These are phyloP conservation scores for Reutealis trisperma DNA, from an alignment of 345 rosid species.

Conservation along the genomic window DNA sequence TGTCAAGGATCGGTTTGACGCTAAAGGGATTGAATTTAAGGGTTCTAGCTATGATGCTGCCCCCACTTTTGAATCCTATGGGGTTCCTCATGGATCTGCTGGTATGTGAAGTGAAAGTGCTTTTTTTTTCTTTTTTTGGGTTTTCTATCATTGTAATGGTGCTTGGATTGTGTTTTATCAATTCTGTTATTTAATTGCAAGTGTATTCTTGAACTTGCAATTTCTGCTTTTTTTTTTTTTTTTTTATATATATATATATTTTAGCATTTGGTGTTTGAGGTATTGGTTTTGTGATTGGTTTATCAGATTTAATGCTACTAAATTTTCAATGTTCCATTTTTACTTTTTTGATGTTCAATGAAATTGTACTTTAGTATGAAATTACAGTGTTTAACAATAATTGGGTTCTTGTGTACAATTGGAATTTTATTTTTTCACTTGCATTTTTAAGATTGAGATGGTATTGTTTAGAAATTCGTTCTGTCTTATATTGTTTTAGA, in stretches of 20 bases:
- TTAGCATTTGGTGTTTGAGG: background rate
- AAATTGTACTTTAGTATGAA: background rate
- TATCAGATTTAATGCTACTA: background rate
- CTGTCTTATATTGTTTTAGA: background rate
- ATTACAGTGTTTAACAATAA: background rate
- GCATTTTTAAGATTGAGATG: background rate
- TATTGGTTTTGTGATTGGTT: background rate
- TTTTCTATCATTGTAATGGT: background rate
- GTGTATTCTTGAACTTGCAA: background rate
- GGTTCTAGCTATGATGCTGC: conserved; percentile 81
- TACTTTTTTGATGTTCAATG: background rate
- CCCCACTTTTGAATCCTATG: conserved; percentile 73
- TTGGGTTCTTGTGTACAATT: background rate
- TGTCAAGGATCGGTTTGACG: conserved; percentile 44
- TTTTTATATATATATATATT: no score
- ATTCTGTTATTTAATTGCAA: background rate
- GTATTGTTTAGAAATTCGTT: background rate
- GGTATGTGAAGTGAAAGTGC: conserved; percentile 44
- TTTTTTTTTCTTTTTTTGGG: background rate
- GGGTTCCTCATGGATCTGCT: conserved; percentile 81
- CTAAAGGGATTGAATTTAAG: conserved; percentile 48
- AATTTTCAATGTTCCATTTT: background rate
- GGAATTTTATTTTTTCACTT: background rate
- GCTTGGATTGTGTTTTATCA: background rate
- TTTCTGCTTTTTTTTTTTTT: background rate